Conservation (phyloP, 2,329 filamentous ascomycete genomes). For the Colletotrichum sp. region DNA sequence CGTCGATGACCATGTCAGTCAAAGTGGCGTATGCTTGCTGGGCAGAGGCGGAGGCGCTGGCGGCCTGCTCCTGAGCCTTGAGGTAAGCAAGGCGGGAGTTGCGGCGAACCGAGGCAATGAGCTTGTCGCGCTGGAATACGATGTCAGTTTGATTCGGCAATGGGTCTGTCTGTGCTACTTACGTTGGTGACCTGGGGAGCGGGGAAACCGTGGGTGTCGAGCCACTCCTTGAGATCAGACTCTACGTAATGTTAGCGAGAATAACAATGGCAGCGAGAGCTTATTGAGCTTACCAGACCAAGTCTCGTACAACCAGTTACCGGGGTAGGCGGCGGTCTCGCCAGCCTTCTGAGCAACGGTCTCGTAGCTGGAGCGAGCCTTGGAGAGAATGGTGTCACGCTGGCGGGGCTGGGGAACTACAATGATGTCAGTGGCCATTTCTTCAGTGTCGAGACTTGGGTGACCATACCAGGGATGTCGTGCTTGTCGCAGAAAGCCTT, state of each 20-base stretch:
- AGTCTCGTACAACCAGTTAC: slow-evolving; percentile 89
- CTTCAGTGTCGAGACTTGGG: background rate
- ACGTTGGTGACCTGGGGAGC: slow-evolving; percentile 79
- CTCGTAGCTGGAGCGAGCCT: slow-evolving; percentile 83
- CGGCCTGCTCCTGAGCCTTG: slow-evolving; percentile 65
- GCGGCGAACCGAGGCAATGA: slow-evolving; percentile 88
- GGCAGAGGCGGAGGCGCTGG: slow-evolving; percentile 67
- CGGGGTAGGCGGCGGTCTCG: slow-evolving; percentile 85
- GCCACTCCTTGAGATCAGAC: slow-evolving; percentile 92
- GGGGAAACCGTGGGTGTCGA: slow-evolving; percentile 86
- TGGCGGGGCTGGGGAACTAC: slow-evolving; percentile 82
- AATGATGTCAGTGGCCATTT: background rate
- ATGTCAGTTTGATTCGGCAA: slow-evolving; percentile 21
- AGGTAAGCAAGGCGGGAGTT: slow-evolving; percentile 84
- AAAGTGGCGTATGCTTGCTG: slow-evolving; percentile 75
- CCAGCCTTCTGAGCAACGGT: slow-evolving; percentile 73
- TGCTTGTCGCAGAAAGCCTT: slow-evolving; percentile 93
- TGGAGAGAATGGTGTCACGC: slow-evolving; percentile 80
- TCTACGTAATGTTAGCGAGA: slow-evolving; percentile 45
- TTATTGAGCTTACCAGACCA: slow-evolving; percentile 65
- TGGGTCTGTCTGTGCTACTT: slow-evolving; percentile 18
- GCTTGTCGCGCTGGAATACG: slow-evolving; percentile 70
- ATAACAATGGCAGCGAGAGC: background rate
- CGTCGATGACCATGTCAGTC: slow-evolving; percentile 83
- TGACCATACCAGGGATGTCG: slow-evolving; percentile 69